Evolutionary conservation across 805 yeast genomes (phyloP), one percentile per base, ranked within the genome.

Genomic region (Blastobotrys peoriensis): DNA sequence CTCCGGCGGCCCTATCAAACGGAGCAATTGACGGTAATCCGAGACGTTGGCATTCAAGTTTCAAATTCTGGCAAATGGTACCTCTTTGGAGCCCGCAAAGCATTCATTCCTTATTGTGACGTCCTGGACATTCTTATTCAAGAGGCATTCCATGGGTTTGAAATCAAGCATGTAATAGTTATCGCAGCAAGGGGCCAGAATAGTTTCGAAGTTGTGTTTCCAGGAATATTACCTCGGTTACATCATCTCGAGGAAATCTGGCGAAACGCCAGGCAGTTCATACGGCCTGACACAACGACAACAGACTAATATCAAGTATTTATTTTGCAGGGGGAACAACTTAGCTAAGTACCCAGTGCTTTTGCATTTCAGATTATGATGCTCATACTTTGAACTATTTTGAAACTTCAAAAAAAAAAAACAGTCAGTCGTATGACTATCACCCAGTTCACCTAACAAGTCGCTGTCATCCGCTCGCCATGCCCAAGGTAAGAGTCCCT

Each of bases 81-180:
- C 18, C 33, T 53, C 5, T 43, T 55, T n/a, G 53, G 52, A 16
- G 46, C 45, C n/a, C 44, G 43, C 5, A 61, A 61, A 33, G 53
- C 64, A 21, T 82, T 85, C 58, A 70, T 82, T 8, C 82, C 88
- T 0, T 62, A 70, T 33, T 74, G 72, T 38, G 67, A 68, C 37
- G 70, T 85, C 41, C 71, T 75, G 3, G 91, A 84, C 59, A 60
- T 85, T 8, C 75, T 83, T 0, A 79, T 86, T 20, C 83, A 83
- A 57, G 95, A 86, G 60, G 89, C 85, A 0, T 84, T 86, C 58
- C 70, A 70, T 44, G 82, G 82, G 4, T 74, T 78, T 49, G 80
- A 79, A 49, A 86, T 83, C 6, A 67, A 81, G 2, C 81, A 72
- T 58, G 81, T 83, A 56, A 63, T 85, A 59, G 77, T 81, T 35